A percentile compares a stretch with the other conserved stretches of the same genome.
phyloP scores from a whole-genome alignment of 305 asterid species.

The Fraxinus latifolia region DNA sequence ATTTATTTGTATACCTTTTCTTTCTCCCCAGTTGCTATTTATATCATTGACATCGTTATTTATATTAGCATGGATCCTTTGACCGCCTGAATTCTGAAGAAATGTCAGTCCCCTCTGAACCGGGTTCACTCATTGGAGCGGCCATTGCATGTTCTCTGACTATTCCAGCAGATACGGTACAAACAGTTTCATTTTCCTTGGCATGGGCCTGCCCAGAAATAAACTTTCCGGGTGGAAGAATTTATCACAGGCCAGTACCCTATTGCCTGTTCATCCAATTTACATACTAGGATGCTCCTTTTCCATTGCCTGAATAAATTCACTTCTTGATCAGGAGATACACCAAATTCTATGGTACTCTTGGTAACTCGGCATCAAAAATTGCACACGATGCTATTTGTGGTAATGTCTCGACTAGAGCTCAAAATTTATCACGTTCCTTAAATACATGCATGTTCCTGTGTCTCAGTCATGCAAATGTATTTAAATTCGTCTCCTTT shows the following conservation, averaged over 20 bases:
- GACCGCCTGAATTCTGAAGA: slow-evolving; percentile 65
- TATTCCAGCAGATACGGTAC: slow-evolving; percentile 60
- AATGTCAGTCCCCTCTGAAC: slow-evolving; percentile 69
- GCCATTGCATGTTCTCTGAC: slow-evolving; percentile 86
- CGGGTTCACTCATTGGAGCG: slow-evolving; percentile 75
- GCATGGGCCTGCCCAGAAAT: slow-evolving; percentile 95
- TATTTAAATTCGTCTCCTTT: not conserved
- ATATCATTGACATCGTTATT: not conserved
- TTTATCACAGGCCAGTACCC: slow-evolving; percentile 70
- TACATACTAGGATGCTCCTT: slow-evolving; percentile 24
- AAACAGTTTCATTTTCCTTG: slow-evolving; percentile 69
- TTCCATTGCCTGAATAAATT: slow-evolving; percentile 27
- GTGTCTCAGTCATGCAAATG: not conserved
- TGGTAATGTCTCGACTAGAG: slow-evolving; percentile 45
- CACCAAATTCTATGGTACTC: slow-evolving; percentile 73
- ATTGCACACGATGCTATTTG: slow-evolving; percentile 80
- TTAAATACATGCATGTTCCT: not conserved
- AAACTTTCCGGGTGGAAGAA: slow-evolving; percentile 69
- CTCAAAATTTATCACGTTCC: not conserved
- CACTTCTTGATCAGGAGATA: slow-evolving; percentile 63
- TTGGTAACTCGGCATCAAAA: slow-evolving; percentile 59
- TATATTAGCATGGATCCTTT: slow-evolving; percentile 75
- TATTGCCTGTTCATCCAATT: slow-evolving; percentile 19
- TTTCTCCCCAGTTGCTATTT: slow-evolving; percentile 15
- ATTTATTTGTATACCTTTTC: not conserved